Conservation (phyloP, 2,329 filamentous ascomycete genomes). For the Shiraia sp. region DNA sequence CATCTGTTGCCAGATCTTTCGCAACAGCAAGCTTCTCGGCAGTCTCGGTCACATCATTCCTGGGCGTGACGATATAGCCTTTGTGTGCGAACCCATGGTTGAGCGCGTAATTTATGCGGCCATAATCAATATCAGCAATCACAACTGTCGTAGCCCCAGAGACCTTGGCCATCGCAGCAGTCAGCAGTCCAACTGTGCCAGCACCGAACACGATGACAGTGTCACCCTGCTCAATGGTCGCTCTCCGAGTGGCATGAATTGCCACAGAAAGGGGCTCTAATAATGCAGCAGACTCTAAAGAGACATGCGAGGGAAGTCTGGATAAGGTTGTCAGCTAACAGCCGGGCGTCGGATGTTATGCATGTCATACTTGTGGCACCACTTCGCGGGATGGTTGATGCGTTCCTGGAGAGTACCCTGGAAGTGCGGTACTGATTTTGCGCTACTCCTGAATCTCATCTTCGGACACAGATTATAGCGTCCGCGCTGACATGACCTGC, state of each 20-base stretch:
- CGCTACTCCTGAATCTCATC: slow-evolving; percentile 50
- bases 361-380: slow-evolving; percentile 50
- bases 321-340: slow-evolving; percentile 33
- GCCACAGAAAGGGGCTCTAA: slow-evolving; percentile 74
- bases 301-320: slow-evolving; percentile 46
- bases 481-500: slow-evolving; percentile 47
- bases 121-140: slow-evolving; percentile 47
- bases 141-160: slow-evolving; percentile 47
- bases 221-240: slow-evolving; percentile 71
- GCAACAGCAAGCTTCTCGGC: slow-evolving; percentile 38
- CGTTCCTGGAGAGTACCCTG: slow-evolving; percentile 50
- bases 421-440: slow-evolving; percentile 49
- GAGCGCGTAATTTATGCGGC: slow-evolving; percentile 46
- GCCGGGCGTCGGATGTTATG: slow-evolving; percentile 30
- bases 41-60: slow-evolving; percentile 29
- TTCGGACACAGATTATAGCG: slow-evolving; percentile 49
- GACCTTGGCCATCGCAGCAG: slow-evolving; percentile 47
- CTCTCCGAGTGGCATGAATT: slow-evolving; percentile 82
- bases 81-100: slow-evolving; percentile 45
- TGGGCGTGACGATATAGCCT: slow-evolving; percentile 39
- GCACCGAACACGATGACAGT: slow-evolving; percentile 84
- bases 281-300: slow-evolving; percentile 44
- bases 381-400: slow-evolving; percentile 50
- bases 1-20: slow-evolving; percentile 41
- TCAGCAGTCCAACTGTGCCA: slow-evolving; percentile 61